Base-by-base conservation (phyloP, 2,329 filamentous ascomycete species). In the Dactylella cylindrospora region DNA sequence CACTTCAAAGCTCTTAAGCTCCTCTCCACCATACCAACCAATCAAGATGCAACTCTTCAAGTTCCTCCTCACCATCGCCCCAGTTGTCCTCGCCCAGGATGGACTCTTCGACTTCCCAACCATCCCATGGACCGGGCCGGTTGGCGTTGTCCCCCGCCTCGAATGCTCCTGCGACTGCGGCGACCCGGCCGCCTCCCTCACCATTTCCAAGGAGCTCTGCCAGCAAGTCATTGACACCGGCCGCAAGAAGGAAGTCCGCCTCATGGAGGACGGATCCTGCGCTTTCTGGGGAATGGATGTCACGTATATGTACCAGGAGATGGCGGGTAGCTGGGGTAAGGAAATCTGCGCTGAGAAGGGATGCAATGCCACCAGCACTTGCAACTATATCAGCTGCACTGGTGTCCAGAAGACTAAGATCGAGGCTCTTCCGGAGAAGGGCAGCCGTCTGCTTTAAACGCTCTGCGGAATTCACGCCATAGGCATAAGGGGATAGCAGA, bases 141-240 rank as follows among this genome's bases (percentile, higher is more conserved):
- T 45, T 31, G 57, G 57, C 19, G 32, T 44, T 13, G 38, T 62
- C 15, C 57, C 57, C 1, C 57, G 57, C 15, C 54, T 62, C 36
- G 57, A 62, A 39, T 62, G 57, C 43, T 31, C 31, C 35, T 62
- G 57, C 31, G 47, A 62, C 35, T 62, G 57, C 25, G 46, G 33
- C 7, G 44, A 46, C 5, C 32, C 43, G 5, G 29, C 26, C n/a
- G 25, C 43, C 25, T 49, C 57, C 8, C 49, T 40, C 7, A 13
- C 36, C 17, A 25, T 53, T 38, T 53, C 57, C n/a, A 26, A 8
- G 5, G 57, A 53, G 4, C 35, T 62, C 31, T 62, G 57, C 57
- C 13, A 53, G 7, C 10, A 26, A 6, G 49, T 36, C n/a, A 43
- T 53, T 8, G 15, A 22, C 12, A 31, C 45, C 43, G 57, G 49